Percentiles rank a stretch among this genome's conserved stretches.
phyloP scores from a whole-genome alignment of 108 stramenopile species.

The Cyclotella kingstonii region DNA sequence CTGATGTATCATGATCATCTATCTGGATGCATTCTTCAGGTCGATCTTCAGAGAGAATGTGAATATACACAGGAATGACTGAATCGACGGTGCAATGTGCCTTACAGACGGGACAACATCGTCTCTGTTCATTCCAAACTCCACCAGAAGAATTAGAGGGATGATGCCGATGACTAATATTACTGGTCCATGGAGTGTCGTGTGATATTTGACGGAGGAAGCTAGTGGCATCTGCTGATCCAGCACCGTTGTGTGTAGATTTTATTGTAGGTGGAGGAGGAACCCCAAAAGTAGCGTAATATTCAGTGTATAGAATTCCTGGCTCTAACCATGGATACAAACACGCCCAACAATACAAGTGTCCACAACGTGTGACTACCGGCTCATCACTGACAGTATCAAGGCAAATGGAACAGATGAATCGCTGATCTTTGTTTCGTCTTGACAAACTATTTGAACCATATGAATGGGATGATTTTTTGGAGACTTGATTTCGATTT shows the following conservation, averaged over 20 bases:
- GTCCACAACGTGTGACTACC: conserved; percentile 72
- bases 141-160: conserved; percentile 10
- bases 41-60: conserved; percentile 43
- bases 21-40: too few relatives aligned
- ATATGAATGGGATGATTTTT: too few relatives aligned
- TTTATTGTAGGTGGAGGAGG: neutral
- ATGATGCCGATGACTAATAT: conserved; percentile 22
- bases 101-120: conserved; percentile 86
- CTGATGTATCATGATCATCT: neutral
- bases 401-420: conserved; percentile 70
- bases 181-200: neutral
- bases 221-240: conserved; percentile 10
- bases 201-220: conserved; percentile 23
- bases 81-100: conserved; percentile 62
- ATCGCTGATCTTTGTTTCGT: conserved; percentile 24
- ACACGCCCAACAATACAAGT: conserved; percentile 77
- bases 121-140: conserved; percentile 28
- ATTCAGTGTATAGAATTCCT: conserved; percentile 31
- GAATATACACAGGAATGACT: conserved; percentile 80
- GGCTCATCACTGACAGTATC: conserved; percentile 56
- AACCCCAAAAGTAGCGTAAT: conserved; percentile 27
- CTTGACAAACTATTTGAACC: neutral
- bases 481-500: too few relatives aligned
- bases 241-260: neutral
- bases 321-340: conserved; percentile 52